Base-by-base conservation (phyloP, 352 stramenopile genomes). In the Pseudoperonospora humuli region DNA sequence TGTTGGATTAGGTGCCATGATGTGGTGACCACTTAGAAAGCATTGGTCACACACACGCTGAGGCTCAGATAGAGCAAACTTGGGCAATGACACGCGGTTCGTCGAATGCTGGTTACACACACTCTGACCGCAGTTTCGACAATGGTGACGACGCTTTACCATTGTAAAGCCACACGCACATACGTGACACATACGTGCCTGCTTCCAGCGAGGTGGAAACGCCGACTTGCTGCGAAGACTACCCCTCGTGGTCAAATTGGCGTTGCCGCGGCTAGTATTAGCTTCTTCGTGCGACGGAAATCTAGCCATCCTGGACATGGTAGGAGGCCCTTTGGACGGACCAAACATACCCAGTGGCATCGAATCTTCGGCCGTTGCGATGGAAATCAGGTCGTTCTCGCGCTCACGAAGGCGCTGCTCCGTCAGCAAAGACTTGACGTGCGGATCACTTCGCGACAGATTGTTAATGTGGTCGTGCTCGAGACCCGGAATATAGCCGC, bases 31-130 rank as follows among this genome's bases (percentile, higher is more conserved):
- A 33, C 66, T 80, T 18, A 88, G 36, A 32, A 88, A 88, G 53
- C 77, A 89, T 47, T 83, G 77, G 59, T 89, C 77, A 40, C 77
- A 89, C 42, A 89, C 68, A 24, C 77, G 77, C 55, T 86, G 77
- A 27, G 74, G 70, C 49, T 89, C 72, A 8, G 65, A 61, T 9
- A 89, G 61, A 13, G 58, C 72, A 47, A 84, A 89, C 41, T 86
- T 84, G 33, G 72, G 72, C 51, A 89, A 52, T 43, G 77, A 65
- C 23, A 89, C 75, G 41, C 77, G 75, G 67, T 89, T 85, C 21
- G 67, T 86, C 47, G 77, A 86, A 53, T 88, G 76, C 35, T 69
- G 71, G 31, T 57, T 67, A 53, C 76, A 88, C 8, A 86, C 76
- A 32, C 73, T 86, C 45, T 85, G 69, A 5, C 78, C 78, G 54